Evolutionary conservation across 352 stramenopile species (phyloP).

Genomic region (Phytophthora sp.): DNA sequence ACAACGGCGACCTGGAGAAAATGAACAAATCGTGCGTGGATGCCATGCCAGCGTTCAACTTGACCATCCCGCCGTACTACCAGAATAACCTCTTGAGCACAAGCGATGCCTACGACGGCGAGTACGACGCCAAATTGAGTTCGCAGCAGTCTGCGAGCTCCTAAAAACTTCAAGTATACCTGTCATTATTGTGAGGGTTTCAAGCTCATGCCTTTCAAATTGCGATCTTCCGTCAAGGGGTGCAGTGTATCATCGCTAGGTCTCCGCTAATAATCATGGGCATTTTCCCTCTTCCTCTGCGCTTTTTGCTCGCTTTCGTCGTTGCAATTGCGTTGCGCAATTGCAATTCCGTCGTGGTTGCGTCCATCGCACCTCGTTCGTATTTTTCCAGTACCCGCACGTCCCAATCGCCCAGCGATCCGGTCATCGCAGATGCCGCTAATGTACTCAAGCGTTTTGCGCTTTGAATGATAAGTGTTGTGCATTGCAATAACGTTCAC

Average conservation of each 20-base stretch:
- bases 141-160: too few relatives aligned
- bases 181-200: not conserved
- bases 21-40: constrained; percentile 2
- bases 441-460: constrained; percentile 26
- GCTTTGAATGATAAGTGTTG: not conserved
- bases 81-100: constrained; percentile 27
- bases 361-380: constrained; percentile 23
- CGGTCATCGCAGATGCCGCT: constrained; percentile 49
- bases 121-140: not conserved
- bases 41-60: constrained; percentile 20
- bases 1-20: constrained; percentile 24
- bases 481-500: not conserved
- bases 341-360: not conserved
- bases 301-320: not conserved
- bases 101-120: constrained; percentile 38
- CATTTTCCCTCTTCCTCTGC: constrained; percentile 4
- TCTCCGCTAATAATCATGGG: not conserved
- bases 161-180: not conserved
- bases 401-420: constrained; percentile 37
- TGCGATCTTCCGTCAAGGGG: constrained; percentile 6
- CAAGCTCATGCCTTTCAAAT: constrained; percentile 3
- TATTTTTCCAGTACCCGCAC: constrained; percentile 37
- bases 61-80: constrained; percentile 10
- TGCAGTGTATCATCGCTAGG: not conserved
- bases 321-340: not conserved